These are phyloP conservation scores for Trametes polyzona DNA, from an alignment of 1,284 basidiomycete genomes.

Conservation along the genomic window DNA sequence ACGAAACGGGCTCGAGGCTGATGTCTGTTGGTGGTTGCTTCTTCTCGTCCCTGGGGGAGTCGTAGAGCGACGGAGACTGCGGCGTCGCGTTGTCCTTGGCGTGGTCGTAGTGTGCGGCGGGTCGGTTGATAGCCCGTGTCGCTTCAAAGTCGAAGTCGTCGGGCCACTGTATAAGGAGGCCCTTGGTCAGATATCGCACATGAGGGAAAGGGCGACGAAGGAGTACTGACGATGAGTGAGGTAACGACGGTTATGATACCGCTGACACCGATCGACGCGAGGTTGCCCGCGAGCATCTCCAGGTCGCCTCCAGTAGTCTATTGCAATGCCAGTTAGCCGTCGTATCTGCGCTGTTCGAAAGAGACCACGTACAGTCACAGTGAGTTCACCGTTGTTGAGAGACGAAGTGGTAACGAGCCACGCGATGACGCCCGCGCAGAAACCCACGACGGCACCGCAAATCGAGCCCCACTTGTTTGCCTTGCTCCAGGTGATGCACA, in stretches of 20 bases:
- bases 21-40: conserved; percentile 37
- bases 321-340: conserved; percentile 23
- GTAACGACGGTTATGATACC: conserved; percentile 72
- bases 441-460: conserved; percentile 71
- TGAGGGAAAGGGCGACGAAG: neutral
- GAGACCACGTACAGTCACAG: conserved; percentile 59
- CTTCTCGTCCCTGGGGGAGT: conserved; percentile 43
- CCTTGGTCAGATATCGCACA: neutral
- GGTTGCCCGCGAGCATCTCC: conserved; percentile 87
- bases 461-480: conserved; percentile 87
- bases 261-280: conserved; percentile 84
- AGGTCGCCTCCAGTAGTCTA: conserved; percentile 65
- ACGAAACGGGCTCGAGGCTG: conserved; percentile 32
- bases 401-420: conserved; percentile 85
- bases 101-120: too few relatives aligned
- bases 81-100: conserved; percentile 20
- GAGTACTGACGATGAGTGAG: conserved; percentile 58
- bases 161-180: conserved; percentile 58
- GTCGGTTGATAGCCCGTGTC: conserved; percentile 76
- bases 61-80: conserved; percentile 26
- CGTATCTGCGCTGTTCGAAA: neutral
- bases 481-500: conserved; percentile 79
- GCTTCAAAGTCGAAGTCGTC: conserved; percentile 80
- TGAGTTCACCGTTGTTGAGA: conserved; percentile 73
- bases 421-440: conserved; percentile 71